phyloP scores from a whole-genome alignment of 345 rosid genomes.

The Lepidium sativum region DNA sequence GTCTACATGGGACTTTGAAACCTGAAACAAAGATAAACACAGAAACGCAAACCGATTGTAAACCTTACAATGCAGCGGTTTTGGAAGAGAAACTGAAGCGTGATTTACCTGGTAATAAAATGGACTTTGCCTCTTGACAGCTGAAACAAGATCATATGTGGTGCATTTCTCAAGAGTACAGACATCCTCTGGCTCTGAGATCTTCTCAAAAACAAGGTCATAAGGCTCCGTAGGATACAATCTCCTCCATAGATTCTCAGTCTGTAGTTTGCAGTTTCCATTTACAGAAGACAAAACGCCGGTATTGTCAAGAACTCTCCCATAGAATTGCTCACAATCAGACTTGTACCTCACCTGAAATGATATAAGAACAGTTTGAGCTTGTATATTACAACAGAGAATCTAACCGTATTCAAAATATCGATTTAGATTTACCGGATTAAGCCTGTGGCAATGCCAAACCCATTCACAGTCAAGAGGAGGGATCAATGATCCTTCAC shows the following conservation, averaged over 20 bases:
- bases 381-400: neutral
- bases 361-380: neutral
- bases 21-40: slow-evolving; percentile 47
- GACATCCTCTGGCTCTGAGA: slow-evolving; percentile 16
- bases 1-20: slow-evolving; percentile 54
- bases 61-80: neutral
- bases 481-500: slow-evolving; percentile 67
- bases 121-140: slow-evolving; percentile 87
- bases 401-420: neutral
- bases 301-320: slow-evolving; percentile 54
- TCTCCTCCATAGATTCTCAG: slow-evolving; percentile 57
- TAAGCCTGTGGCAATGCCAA: slow-evolving; percentile 98
- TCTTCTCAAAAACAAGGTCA: slow-evolving; percentile 37
- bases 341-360: slow-evolving; percentile 68
- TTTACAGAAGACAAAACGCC: slow-evolving; percentile 54
- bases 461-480: slow-evolving; percentile 98
- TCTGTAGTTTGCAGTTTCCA: slow-evolving; percentile 38
- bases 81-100: neutral
- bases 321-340: slow-evolving; percentile 78
- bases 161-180: slow-evolving; percentile 47
- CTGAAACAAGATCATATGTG: slow-evolving; percentile 81
- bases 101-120: slow-evolving; percentile 75
- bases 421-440: slow-evolving; percentile 49
- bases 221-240: slow-evolving; percentile 67
- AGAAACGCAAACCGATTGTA: neutral